phyloP scores from a whole-genome alignment of 2,329 filamentous ascomycete genomes.

The Dothiorella sarmentorum region DNA sequence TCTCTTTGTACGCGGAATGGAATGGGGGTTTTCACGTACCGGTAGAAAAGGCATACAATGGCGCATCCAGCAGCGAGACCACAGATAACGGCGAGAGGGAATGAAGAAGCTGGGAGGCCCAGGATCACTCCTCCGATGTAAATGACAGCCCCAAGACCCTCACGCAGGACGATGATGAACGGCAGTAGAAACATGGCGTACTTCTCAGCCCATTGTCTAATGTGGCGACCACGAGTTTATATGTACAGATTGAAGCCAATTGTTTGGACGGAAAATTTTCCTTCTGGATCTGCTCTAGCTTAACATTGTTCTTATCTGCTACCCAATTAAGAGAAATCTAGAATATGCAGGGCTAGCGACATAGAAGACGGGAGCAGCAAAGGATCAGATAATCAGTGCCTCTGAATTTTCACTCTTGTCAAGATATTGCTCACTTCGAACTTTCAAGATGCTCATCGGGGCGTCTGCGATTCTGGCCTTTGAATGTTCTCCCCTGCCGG shows the following conservation, averaged over 20 bases:
- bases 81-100: constrained; percentile 72
- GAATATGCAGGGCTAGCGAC: no score
- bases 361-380: no score
- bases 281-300: no score
- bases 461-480: not conserved
- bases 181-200: constrained; percentile 85
- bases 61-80: constrained; percentile 65
- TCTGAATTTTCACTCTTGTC: no score
- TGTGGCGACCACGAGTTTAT: constrained; percentile 30
- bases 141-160: constrained; percentile 80
- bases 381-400: no score
- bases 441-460: not conserved
- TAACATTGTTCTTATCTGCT: constrained; percentile 82
- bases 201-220: constrained; percentile 69
- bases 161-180: constrained; percentile 79
- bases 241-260: constrained; percentile 51
- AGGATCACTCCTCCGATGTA: constrained; percentile 84
- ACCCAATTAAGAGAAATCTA: constrained; percentile 55
- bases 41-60: constrained; percentile 72
- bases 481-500: not conserved
- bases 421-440: no score
- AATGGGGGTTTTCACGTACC: constrained; percentile 41
- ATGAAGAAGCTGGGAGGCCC: constrained; percentile 67
- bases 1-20: not conserved
- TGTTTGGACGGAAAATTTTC: no score